phyloP scores from a whole-genome alignment of 441 rosid genomes.

The Euphorbia corollata region DNA sequence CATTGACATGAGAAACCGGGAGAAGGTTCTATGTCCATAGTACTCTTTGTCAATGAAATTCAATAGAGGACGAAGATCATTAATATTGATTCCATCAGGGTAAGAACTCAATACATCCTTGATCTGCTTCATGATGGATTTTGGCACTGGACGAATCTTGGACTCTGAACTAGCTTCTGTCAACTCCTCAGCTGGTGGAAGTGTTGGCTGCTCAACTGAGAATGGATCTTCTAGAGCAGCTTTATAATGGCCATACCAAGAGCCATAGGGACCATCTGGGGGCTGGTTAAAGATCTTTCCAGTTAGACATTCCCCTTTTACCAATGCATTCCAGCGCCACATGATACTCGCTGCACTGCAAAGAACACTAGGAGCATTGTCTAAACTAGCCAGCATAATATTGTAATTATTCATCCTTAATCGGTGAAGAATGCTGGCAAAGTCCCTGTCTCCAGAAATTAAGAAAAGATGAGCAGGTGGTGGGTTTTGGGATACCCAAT shows the following conservation, averaged over 20 bases:
- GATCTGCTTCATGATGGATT: conserved; percentile 44
- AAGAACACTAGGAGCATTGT: conserved; percentile 42
- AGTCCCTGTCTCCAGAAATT: conserved; percentile 66
- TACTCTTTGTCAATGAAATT: conserved; percentile 41
- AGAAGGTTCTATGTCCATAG: conserved; percentile 54
- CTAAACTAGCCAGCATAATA: conserved; percentile 61
- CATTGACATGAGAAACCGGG: conserved; percentile 58
- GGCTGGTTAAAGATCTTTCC: conserved; percentile 74
- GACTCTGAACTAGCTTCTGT: conserved; percentile 29
- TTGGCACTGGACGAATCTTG: conserved; percentile 34
- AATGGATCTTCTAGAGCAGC: conserved; percentile 68
- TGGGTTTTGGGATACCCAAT: conserved; percentile 73
- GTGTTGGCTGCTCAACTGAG: conserved; percentile 26
- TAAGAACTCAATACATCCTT: conserved; percentile 34
- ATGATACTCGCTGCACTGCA: conserved; percentile 82
- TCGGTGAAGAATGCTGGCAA: conserved; percentile 53
- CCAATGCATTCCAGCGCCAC: conserved; percentile 72
- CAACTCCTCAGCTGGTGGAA: conserved; percentile 24
- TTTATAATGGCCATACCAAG: conserved; percentile 82
- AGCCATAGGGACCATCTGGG: conserved; percentile 82
- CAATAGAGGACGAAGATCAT: conserved; percentile 50
- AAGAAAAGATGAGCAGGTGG: conserved; percentile 89
- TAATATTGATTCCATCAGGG: conserved; percentile 49
- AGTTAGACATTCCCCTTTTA: conserved; percentile 34
- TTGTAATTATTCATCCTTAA: conserved; percentile 87